These are phyloP conservation scores for Tetrapisispora taiwanensis DNA, from an alignment of 805 yeast species.

Conservation along the genomic window DNA sequence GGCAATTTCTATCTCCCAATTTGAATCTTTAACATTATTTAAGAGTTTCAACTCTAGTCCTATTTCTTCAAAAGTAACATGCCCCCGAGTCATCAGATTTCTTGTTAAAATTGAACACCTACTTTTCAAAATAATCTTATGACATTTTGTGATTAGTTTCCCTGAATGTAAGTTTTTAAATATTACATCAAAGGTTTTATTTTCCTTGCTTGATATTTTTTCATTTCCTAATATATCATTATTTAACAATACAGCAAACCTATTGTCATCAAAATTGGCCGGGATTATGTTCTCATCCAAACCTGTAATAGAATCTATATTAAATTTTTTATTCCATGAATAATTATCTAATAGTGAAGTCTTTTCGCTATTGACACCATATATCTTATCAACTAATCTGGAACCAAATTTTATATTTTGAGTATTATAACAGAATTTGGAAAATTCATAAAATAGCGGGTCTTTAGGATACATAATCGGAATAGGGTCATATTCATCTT, in stretches of 20 bases:
- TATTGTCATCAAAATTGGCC: not conserved
- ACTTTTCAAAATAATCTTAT: slow-evolving; percentile 13
- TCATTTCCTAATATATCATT: not conserved
- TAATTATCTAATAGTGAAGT: not conserved
- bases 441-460: slow-evolving; percentile 43
- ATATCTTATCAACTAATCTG: not conserved
- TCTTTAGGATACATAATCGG: slow-evolving; percentile 44
- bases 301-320: not conserved
- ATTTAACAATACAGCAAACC: not conserved
- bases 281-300: not conserved
- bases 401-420: slow-evolving; percentile 27
- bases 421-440: slow-evolving; percentile 33
- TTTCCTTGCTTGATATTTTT: not conserved
- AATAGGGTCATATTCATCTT: slow-evolving; percentile 50
- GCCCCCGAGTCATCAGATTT: slow-evolving; percentile 2
- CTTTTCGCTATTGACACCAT: not conserved
- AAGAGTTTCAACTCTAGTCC: slow-evolving; percentile 1
- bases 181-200: slow-evolving; percentile 9
- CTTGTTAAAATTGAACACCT: slow-evolving; percentile 11
- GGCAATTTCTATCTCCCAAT: slow-evolving; percentile 7
- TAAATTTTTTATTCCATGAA: not conserved
- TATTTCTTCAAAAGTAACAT: slow-evolving; percentile 5
- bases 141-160: slow-evolving; percentile 8
- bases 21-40: not conserved
- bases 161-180: slow-evolving; percentile 7